Base-by-base conservation (phyloP, 805 yeast genomes). In the Blastobotrys robertii region DNA sequence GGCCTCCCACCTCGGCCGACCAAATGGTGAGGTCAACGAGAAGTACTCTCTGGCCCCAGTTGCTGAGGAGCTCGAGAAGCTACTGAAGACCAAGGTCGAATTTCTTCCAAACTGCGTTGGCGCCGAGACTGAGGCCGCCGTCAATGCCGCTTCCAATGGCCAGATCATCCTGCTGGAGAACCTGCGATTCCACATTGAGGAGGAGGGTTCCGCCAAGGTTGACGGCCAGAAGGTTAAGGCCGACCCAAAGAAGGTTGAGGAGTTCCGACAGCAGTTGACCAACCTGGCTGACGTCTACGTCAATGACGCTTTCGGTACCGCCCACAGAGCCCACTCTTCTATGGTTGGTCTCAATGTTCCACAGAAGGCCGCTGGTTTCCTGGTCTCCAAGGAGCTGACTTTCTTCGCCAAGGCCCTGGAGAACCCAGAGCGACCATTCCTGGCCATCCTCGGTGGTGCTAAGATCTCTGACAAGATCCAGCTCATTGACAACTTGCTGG, bases 321-420 rank as follows among this genome's bases (percentile, higher is more conserved):
- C 97, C 45, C 99, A 92, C 83, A 86, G 98, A 77, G 98, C 98
- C 51, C 98, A 92, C 76, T 87, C 97, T 44, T 92, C 98, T 39
- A 90, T 92, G 88, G 99, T 92, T 60, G 99, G 99, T 64, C 76
- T 92, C 58, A 88, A 90, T 58, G 77, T 86, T 59, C 88, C 94
- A 52, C 88, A 86, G 73, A 84, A 92, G 72, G 99, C 97, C 59
- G 83, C 97, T 54, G 99, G 99, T 68, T 94, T 90, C 95, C 74
- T 92, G 61, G 82, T 92, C 84, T 81, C 88, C 65, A 92, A 92
- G 78, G 99, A 92, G 74, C 81, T 92, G 68, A 80, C 81, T 65
- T 92, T 84, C 80, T 92, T 92, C 67, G 94, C 97, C 59, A 90
- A 88, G 78, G 98, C 97, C 55, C 77, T 92, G 63, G 99, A 92